phyloP scores from a whole-genome alignment of 1,284 basidiomycete genomes.

The Serendipita sp. region DNA sequence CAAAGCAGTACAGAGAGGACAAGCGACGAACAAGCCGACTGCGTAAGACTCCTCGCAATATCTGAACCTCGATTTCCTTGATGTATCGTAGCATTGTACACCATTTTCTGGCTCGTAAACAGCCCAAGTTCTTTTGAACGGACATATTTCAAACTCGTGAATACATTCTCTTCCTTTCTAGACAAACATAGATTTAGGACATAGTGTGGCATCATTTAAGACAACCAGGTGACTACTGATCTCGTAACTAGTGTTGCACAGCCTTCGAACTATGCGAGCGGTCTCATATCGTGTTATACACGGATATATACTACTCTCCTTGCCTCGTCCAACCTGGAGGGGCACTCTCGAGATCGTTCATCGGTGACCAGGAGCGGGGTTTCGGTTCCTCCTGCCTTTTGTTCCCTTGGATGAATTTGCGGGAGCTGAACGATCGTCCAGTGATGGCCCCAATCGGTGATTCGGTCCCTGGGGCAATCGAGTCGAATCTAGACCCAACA shows the following conservation, averaged over 20 bases:
- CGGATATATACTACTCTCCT: neutral
- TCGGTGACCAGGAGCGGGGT: neutral
- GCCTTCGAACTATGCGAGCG: neutral
- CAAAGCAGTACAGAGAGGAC: neutral
- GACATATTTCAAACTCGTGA: too few relatives aligned
- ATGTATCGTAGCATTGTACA: neutral
- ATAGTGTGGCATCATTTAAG: neutral
- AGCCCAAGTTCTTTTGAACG: too few relatives aligned
- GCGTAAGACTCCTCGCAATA: neutral
- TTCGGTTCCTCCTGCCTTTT: neutral
- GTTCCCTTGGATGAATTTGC: neutral
- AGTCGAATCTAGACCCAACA: neutral
- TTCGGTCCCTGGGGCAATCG: neutral
- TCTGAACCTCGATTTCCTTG: neutral
- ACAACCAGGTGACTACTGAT: neutral
- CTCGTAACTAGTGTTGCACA: neutral
- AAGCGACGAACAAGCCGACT: neutral
- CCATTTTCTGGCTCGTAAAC: neutral
- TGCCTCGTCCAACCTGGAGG: neutral
- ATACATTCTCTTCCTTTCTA: neutral
- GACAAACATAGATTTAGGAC: neutral
- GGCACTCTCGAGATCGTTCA: neutral
- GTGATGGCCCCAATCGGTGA: neutral
- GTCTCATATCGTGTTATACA: neutral
- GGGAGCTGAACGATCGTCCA: neutral